Evolutionary conservation across 2,329 filamentous ascomycete species (phyloP).

Genomic region (Nemania sp.): DNA sequence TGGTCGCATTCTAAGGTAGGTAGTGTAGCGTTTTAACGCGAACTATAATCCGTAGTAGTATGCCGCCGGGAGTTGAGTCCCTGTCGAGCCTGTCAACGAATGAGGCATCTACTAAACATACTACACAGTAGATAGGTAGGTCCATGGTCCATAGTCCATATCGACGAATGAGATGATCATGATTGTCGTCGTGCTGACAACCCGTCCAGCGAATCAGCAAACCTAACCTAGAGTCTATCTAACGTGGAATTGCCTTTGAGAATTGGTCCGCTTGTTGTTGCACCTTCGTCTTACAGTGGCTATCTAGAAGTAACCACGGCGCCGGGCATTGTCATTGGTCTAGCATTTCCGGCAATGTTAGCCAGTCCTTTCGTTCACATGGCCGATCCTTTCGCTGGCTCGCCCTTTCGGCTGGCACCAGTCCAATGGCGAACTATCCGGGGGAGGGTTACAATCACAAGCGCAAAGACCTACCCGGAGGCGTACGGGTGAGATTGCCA

Average conservation of each 20-base stretch:
- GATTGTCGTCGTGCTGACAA: constrained; percentile 4
- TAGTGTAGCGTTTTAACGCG: constrained; percentile 11
- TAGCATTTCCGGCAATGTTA: constrained; percentile 38
- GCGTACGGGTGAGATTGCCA: constrained; percentile 4
- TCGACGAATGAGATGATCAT: constrained; percentile 28
- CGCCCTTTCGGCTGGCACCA: constrained; percentile 40
- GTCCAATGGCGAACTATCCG: constrained; percentile 42
- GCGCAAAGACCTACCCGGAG: constrained; percentile 32
- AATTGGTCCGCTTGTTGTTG: constrained; percentile 17
- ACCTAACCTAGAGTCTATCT: constrained; percentile 16
- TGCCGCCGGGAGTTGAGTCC: background rate
- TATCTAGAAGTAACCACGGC: constrained; percentile 21
- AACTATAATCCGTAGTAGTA: constrained; percentile 10
- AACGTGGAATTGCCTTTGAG: constrained; percentile 8
- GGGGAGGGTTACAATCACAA: constrained; percentile 46
- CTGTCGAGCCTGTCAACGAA: constrained; percentile 7
- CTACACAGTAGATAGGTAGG: too few relatives aligned
- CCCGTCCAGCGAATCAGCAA: constrained; percentile 25
- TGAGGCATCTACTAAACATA: constrained; percentile 1
- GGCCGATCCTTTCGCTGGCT: constrained; percentile 43
- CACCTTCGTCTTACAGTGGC: constrained; percentile 4
- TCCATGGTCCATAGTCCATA: too few relatives aligned
- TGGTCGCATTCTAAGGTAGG: constrained; percentile 31
- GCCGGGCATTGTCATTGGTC: constrained; percentile 25
- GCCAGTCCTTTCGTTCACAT: constrained; percentile 50